Evolutionary conservation across 73 alveolate genomes (phyloP).

Genomic region (Urostyla sp.): DNA sequence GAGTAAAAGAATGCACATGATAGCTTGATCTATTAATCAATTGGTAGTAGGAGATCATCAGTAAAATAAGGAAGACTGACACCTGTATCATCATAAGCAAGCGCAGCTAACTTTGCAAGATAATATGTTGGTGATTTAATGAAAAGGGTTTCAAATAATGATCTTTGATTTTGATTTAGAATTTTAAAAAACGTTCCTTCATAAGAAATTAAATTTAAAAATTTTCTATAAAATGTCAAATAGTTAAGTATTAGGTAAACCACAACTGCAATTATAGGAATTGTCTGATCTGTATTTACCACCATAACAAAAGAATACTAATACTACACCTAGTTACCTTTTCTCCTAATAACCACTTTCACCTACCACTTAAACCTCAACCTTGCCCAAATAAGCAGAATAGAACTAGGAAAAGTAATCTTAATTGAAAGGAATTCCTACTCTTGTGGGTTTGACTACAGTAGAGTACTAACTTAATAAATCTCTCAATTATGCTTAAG

Average conservation of each 20-base stretch:
- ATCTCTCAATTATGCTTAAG: neutral
- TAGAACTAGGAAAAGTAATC: neutral
- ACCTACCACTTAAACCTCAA: conserved; percentile 5
- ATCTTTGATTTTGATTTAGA: neutral
- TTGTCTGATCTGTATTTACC: neutral
- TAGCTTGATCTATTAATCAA: neutral
- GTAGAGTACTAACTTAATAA: conserved; percentile 1
- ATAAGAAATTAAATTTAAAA: no score
- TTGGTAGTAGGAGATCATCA: neutral
- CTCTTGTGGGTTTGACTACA: conserved; percentile 32
- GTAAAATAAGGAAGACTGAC: neutral
- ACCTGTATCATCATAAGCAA: no score
- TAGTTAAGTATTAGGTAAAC: no score
- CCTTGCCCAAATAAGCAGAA: neutral
- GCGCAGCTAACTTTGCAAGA: no score
- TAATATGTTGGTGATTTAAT: conserved; percentile 20
- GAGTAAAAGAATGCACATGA: conserved; percentile 44
- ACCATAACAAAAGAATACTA: neutral
- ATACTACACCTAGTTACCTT: neutral
- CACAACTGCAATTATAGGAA: neutral
- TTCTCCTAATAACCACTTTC: conserved; percentile 16
- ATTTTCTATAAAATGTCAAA: no score
- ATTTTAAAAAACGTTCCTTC: no score
- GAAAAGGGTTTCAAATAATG: neutral
- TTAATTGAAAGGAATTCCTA: conserved; percentile 33